phyloP scores from a whole-genome alignment of 352 stramenopile genomes.

The Phytophthora citricola region DNA sequence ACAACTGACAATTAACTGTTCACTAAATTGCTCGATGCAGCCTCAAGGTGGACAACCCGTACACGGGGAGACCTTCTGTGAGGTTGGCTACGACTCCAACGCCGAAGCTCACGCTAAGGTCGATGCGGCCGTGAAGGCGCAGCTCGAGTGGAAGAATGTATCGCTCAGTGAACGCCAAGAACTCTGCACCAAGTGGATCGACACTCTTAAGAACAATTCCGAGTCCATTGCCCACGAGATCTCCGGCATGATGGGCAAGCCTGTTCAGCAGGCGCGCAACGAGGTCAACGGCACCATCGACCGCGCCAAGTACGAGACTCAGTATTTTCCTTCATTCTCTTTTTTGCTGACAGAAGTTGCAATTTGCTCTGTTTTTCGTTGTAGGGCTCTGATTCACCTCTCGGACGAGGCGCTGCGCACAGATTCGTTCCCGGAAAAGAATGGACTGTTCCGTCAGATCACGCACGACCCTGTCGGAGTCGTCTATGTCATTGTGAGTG shows the following conservation, averaged over 20 bases:
- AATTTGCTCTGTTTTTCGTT: background rate
- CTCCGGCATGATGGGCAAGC: slow-evolving; percentile 88
- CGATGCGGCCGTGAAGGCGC: slow-evolving; percentile 57
- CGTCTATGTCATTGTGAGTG: slow-evolving; percentile 82
- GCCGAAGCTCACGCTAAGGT: slow-evolving; percentile 64
- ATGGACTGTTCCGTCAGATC: slow-evolving; percentile 81
- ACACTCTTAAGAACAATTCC: slow-evolving; percentile 57
- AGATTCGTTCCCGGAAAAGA: slow-evolving; percentile 68
- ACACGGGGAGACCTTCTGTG: slow-evolving; percentile 69
- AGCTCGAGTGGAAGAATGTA: slow-evolving; percentile 67
- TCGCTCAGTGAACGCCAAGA: slow-evolving; percentile 63
- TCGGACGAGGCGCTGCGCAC: slow-evolving; percentile 67
- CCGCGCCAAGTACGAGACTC: slow-evolving; percentile 53
- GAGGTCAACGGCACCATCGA: slow-evolving; percentile 79
- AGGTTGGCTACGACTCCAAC: slow-evolving; percentile 68
- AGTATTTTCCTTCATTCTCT: too few species aligned
- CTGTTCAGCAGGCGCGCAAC: slow-evolving; percentile 73
- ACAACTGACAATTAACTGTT: background rate
- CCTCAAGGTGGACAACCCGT: slow-evolving; percentile 79
- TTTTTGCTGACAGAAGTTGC: slow-evolving; percentile 9
- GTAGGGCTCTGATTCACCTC: slow-evolving; percentile 70
- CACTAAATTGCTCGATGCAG: slow-evolving; percentile 17
- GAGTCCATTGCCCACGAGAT: slow-evolving; percentile 79
- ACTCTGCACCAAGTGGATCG: slow-evolving; percentile 72
- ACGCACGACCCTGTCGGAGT: slow-evolving; percentile 84